These are phyloP conservation scores for Sphagnum contortum DNA, from an alignment of 225 moss, liverwort and hornwort species.

Conservation along the genomic window DNA sequence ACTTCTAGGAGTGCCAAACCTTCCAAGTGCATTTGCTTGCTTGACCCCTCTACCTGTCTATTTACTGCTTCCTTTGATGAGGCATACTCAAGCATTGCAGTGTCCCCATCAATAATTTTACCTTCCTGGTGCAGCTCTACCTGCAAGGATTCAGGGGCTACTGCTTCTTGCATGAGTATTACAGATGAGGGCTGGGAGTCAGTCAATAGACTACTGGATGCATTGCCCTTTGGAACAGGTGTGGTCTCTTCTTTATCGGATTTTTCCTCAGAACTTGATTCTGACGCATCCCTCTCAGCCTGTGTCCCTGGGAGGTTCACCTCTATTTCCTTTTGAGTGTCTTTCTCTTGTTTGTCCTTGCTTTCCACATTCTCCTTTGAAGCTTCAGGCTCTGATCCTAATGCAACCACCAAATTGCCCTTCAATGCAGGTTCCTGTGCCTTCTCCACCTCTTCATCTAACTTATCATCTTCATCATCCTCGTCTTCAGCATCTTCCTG, in stretches of 20 bases:
- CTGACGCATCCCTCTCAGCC: slow-evolving; percentile 12
- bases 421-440: background rate
- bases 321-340: background rate
- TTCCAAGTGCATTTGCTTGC: slow-evolving; percentile 24
- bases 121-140: slow-evolving; percentile 1
- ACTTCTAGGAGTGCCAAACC: slow-evolving; percentile 33
- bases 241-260: slow-evolving; percentile 23
- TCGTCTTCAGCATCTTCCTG: background rate
- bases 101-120: slow-evolving; percentile 3
- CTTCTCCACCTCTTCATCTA: background rate
- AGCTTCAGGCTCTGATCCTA: background rate
- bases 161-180: slow-evolving; percentile 5
- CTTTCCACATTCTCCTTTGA: background rate
- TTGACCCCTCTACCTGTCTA: slow-evolving; percentile 10
- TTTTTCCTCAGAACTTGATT: slow-evolving; percentile 32
- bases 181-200: slow-evolving; percentile 7
- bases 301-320: slow-evolving; percentile 14
- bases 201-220: slow-evolving; percentile 2
- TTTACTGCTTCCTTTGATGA: slow-evolving; percentile 9
- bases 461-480: slow-evolving; percentile 17
- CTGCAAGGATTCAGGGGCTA: too few relatives aligned
- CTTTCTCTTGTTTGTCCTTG: background rate
- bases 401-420: background rate
- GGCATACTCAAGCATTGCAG: slow-evolving; percentile 7
- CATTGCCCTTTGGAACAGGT: slow-evolving; percentile 6